Percentiles rank a stretch among this genome's conserved stretches.
phyloP scores from a whole-genome alignment of 805 yeast genomes.

The Candida gorgasii region DNA sequence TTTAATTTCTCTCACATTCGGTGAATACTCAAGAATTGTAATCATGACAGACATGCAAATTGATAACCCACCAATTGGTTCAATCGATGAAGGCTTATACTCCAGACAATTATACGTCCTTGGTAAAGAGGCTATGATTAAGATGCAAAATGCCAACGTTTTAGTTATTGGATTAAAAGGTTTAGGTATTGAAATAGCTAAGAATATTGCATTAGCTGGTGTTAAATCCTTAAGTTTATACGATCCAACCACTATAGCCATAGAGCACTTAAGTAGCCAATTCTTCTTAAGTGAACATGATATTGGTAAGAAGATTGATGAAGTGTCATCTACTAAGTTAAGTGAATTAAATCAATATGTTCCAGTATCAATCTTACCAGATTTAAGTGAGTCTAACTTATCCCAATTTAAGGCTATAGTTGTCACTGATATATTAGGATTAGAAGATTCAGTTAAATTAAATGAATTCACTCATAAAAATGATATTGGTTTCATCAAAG shows the following conservation, averaged over 20 bases:
- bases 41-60: slow-evolving; percentile 39
- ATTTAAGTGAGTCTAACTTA: slow-evolving; percentile 56
- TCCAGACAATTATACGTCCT: slow-evolving; percentile 95
- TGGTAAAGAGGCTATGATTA: slow-evolving; percentile 97
- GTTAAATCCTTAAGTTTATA: slow-evolving; percentile 86
- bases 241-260: slow-evolving; percentile 70
- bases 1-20: not conserved
- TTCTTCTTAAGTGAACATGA: slow-evolving; percentile 75
- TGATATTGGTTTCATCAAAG: slow-evolving; percentile 75
- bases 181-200: slow-evolving; percentile 93
- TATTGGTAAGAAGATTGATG: slow-evolving; percentile 77
- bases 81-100: slow-evolving; percentile 91
- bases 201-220: slow-evolving; percentile 95
- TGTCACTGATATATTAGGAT: slow-evolving; percentile 63
- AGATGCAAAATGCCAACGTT: slow-evolving; percentile 94
- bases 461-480: slow-evolving; percentile 73
- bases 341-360: slow-evolving; percentile 89
- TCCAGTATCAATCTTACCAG: slow-evolving; percentile 68
- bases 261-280: slow-evolving; percentile 83
- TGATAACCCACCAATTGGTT: slow-evolving; percentile 38
- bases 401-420: slow-evolving; percentile 74
- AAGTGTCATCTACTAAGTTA: slow-evolving; percentile 63
- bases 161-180: slow-evolving; percentile 89
- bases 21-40: not conserved
- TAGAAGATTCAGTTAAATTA: slow-evolving; percentile 74